A percentile compares a stretch with the other conserved stretches of the same genome.
Conservation (phyloP, 768 basidiomycete genomes). For the Lenzites betulinus region DNA sequence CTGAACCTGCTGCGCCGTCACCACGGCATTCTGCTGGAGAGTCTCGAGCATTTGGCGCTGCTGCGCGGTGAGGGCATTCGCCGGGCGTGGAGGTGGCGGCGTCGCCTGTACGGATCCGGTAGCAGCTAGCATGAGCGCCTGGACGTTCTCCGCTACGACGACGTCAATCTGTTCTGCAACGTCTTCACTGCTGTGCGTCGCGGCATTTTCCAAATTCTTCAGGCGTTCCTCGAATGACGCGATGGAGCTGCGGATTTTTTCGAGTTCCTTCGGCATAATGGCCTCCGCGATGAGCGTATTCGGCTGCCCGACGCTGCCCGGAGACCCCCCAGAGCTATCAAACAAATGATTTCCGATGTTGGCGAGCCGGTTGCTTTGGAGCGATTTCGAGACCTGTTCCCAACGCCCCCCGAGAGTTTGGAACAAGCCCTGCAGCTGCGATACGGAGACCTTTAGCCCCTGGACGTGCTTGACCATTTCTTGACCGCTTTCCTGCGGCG, state of each 20-base stretch:
- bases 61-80: slow-evolving; percentile 8
- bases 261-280: slow-evolving; percentile 16
- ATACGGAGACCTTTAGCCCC: slow-evolving; percentile 8
- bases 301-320: slow-evolving; percentile 1
- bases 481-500: slow-evolving; percentile 2
- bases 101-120: slow-evolving; percentile 11
- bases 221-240: slow-evolving; percentile 18
- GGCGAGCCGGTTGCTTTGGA: slow-evolving; percentile 7
- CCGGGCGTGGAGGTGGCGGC: slow-evolving; percentile 5
- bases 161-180: slow-evolving; percentile 13
- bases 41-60: slow-evolving; percentile 13
- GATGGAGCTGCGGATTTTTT: slow-evolving; percentile 14
- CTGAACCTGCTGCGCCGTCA: slow-evolving; percentile 18
- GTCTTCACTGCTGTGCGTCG: slow-evolving; percentile 2
- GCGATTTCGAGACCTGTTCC: slow-evolving; percentile 7
- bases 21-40: slow-evolving; percentile 15
- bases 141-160: slow-evolving; percentile 18
- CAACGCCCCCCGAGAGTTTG: slow-evolving; percentile 9
- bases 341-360: neutral
- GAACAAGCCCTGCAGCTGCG: slow-evolving; percentile 13
- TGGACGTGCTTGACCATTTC: slow-evolving; percentile 11
- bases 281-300: slow-evolving; percentile 17
- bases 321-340: neutral
- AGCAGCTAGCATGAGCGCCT: slow-evolving; percentile 13
- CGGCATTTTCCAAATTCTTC: neutral